phyloP scores from a whole-genome alignment of 176 grass and related monocot species.

The Ensete ventricosum region DNA sequence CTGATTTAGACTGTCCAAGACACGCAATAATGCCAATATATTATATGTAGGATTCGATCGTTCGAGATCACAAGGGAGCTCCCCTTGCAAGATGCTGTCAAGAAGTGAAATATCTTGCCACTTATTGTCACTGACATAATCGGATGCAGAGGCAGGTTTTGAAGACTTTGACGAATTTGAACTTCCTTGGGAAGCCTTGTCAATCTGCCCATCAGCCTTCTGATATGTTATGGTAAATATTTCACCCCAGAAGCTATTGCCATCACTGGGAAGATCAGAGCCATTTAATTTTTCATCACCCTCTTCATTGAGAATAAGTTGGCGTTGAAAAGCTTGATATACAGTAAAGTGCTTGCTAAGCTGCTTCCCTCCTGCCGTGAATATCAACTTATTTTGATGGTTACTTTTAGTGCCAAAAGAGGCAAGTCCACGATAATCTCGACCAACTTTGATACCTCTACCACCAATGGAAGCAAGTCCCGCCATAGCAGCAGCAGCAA shows the following conservation, averaged over 20 bases:
- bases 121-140: conserved; percentile 20
- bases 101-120: conserved; percentile 40
- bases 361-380: conserved; percentile 59
- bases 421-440: conserved; percentile 14
- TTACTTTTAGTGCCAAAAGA: conserved; percentile 25
- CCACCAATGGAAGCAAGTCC: conserved; percentile 62
- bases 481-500: conserved; percentile 81
- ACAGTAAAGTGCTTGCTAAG: conserved; percentile 78
- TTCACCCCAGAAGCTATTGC: conserved; percentile 64
- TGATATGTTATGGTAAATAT: conserved; percentile 88
- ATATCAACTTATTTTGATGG: conserved; percentile 52
- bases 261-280: conserved; percentile 58
- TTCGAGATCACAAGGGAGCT: conserved; percentile 73
- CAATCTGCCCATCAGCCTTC: conserved; percentile 51
- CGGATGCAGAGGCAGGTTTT: conserved; percentile 33
- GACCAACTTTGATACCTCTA: conserved; percentile 49
- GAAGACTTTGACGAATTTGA: conserved; percentile 35
- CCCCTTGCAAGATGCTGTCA: conserved; percentile 73
- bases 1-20: conserved; percentile 73
- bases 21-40: conserved; percentile 63
- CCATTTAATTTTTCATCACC: conserved; percentile 51
- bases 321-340: conserved; percentile 80
- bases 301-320: conserved; percentile 52
- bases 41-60: conserved; percentile 62
- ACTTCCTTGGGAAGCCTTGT: conserved; percentile 34